Evolutionary conservation across 106 monocot species (phyloP).

Genomic region (Vanilla planifolia): DNA sequence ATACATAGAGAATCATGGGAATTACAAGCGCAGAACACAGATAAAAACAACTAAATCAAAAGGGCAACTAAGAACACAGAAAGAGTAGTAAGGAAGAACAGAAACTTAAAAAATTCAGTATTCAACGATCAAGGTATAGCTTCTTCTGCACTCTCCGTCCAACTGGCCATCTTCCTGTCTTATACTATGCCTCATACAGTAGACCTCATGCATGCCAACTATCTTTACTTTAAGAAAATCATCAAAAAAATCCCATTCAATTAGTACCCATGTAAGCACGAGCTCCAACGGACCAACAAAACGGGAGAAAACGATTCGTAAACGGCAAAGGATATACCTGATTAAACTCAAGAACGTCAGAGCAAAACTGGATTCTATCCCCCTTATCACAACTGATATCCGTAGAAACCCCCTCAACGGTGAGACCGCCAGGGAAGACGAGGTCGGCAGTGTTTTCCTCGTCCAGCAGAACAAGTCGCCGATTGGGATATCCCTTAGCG

Average conservation of each 20-base stretch:
- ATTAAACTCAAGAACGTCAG: constrained; percentile 85
- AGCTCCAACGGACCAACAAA: not conserved
- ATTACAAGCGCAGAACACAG: too few relatives aligned
- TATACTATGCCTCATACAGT: too few relatives aligned
- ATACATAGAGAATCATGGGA: too few relatives aligned
- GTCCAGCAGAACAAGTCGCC: constrained; percentile 54
- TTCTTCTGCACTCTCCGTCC: too few relatives aligned
- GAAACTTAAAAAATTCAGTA: not conserved
- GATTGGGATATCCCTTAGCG: constrained; percentile 37
- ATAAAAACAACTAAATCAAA: too few relatives aligned
- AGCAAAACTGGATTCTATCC: constrained; percentile 57
- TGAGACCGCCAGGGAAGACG: constrained; percentile 38
- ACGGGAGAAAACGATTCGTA: not conserved
- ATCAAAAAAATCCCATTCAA: too few relatives aligned
- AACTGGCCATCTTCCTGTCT: too few relatives aligned
- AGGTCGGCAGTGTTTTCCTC: constrained; percentile 40
- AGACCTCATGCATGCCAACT: too few relatives aligned
- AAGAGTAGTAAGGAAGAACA: too few relatives aligned
- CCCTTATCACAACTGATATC: constrained; percentile 78
- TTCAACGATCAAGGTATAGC: not conserved
- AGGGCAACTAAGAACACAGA: too few relatives aligned
- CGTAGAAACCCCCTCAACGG: constrained; percentile 32
- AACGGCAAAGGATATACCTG: constrained; percentile 28
- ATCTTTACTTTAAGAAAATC: too few relatives aligned
- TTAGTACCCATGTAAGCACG: too few relatives aligned